phyloP scores from a whole-genome alignment of 2,329 filamentous ascomycete genomes.

The Orbilia javanica region DNA sequence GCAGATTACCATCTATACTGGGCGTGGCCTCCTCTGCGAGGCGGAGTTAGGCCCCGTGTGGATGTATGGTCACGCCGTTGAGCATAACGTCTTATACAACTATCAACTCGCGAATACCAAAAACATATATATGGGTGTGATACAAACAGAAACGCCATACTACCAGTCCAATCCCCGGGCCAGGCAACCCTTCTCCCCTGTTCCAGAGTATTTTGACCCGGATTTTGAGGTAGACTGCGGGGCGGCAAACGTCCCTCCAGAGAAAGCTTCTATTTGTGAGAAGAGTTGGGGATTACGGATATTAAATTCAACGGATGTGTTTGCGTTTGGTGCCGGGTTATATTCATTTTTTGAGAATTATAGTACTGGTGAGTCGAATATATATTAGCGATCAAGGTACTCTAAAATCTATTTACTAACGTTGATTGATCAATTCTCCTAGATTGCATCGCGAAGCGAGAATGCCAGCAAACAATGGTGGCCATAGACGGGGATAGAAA shows the following conservation, averaged over 20 bases:
- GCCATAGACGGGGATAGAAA: constrained; percentile 38
- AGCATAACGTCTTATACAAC: constrained; percentile 75
- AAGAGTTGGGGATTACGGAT: constrained; percentile 63
- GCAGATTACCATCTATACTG: constrained; percentile 66
- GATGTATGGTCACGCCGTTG: constrained; percentile 70
- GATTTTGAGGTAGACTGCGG: constrained; percentile 59
- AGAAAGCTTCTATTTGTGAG: constrained; percentile 64
- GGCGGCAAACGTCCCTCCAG: neutral
- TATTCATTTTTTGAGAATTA: constrained; percentile 65
- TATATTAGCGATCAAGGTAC: neutral
- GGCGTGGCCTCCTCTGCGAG: constrained; percentile 69
- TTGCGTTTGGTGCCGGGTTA: constrained; percentile 64
- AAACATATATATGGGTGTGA: constrained; percentile 83
- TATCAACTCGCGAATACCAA: constrained; percentile 84
- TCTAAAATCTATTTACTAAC: neutral
- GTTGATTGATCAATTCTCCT: constrained; percentile 14
- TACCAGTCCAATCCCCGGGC: constrained; percentile 68
- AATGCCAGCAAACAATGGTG: constrained; percentile 56
- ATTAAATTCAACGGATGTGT: constrained; percentile 61
- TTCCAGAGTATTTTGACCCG: constrained; percentile 58
- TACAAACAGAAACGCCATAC: constrained; percentile 88
- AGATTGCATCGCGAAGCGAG: constrained; percentile 56
- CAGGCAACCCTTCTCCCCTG: constrained; percentile 65
- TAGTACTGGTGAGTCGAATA: constrained; percentile 33
- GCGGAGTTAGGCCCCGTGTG: constrained; percentile 68